Base-by-base conservation (phyloP, 805 yeast species). In the Wickerhamomyces silvicola region DNA sequence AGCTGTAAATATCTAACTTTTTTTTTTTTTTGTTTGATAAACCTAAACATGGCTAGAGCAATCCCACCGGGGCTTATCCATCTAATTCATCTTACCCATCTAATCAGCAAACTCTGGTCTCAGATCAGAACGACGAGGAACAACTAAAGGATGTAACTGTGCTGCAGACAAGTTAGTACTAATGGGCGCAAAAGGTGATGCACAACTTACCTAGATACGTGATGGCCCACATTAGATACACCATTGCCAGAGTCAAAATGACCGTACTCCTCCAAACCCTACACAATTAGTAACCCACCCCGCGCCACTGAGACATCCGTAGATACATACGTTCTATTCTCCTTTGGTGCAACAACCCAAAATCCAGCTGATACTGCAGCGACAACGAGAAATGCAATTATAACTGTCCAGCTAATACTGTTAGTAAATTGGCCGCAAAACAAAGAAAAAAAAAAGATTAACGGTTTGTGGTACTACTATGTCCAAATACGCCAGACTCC, bases 141-240 rank as follows among this genome's bases (percentile, higher is more conserved):
- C 86, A 37, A 85, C 94, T 50, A 88, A 67, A 6, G 97, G 97
- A 59, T 88, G 96, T 37, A 88, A 65, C 56, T 88, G 97, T 22
- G 65, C 63, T 46, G 28, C 15, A 18, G 15, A 10, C 9, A 8
- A 10, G 38, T 45, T 36, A 43, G 42, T 28, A 17, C 12, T 10
- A 7, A 21, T 11, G n/a, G 23, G 18, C 17, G 7, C 14, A n/a
- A 11, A 11, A 17, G 12, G n/a, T 15, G n/a, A 4, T 8, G 2
- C 20, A n/a, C 11, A n/a, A 36, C 46, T 24, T 36, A 36, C 77
- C 70, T 43, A 87, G 66, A 54, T 86, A 87, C 7, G 97, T 87
- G 50, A 87, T 78, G 20, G 96, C 97, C 94, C 94, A 83, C 88
- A 83, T 79, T 52, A 83, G 64, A 56, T 70, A 83, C 63, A 83